Evolutionary conservation across 495 filamentous ascomycete species (phyloP).

Genomic region (Aspergillus asperescens): DNA sequence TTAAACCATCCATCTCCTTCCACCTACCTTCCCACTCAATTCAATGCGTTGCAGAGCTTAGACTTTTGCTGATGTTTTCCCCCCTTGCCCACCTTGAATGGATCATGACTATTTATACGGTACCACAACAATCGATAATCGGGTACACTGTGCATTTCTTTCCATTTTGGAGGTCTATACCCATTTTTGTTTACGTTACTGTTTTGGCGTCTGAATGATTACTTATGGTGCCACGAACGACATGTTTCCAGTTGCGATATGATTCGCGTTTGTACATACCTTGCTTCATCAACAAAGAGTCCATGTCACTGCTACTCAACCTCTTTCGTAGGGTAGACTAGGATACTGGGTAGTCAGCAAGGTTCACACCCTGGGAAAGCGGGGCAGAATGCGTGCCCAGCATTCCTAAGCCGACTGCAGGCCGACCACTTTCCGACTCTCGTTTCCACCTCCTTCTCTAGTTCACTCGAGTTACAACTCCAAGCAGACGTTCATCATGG

Average conservation of each 20-base stretch:
- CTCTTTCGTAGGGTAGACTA: background rate
- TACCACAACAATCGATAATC: background rate
- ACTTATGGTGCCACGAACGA: background rate
- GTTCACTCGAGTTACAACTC: no score
- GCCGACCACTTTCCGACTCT: background rate
- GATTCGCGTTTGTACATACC: constrained; percentile 25
- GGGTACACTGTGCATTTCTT: background rate
- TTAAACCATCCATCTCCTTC: constrained; percentile 13
- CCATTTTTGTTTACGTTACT: constrained; percentile 7
- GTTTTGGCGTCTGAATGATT: background rate
- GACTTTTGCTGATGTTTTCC: background rate
- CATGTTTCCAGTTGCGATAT: background rate
- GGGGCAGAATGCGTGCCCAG: background rate
- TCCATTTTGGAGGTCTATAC: constrained; percentile 3
- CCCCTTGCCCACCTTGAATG: background rate
- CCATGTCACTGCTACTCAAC: background rate
- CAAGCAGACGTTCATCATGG: background rate
- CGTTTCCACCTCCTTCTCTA: background rate
- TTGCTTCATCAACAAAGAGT: background rate
- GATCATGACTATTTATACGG: background rate
- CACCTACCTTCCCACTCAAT: background rate
- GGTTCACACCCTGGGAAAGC: background rate
- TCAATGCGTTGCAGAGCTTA: background rate
- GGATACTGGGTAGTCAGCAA: background rate
- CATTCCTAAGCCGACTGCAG: no score